Base-by-base conservation (phyloP, 2,329 filamentous ascomycete species). In the Peltaster fructicola region DNA sequence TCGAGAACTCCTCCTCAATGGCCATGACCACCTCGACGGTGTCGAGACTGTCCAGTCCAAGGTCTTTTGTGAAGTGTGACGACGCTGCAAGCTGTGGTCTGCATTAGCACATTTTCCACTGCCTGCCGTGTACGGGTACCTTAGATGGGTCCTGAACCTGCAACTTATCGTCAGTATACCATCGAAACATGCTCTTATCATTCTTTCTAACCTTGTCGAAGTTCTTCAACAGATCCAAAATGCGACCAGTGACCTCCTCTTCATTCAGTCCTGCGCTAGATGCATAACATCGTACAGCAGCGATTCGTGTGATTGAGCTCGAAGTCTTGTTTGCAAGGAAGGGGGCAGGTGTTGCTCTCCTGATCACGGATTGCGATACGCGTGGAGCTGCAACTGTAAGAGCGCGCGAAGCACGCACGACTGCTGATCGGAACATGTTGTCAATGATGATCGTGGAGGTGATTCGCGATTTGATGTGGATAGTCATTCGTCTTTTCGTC, bases 21-120 rank as follows among this genome's bases (percentile, higher is more conserved):
- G 88, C 88, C 88, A 98, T 98, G 45, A 98, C 88, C 40, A 98
- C 88, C 67, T 98, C 88, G 37, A 98, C 88, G 36, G 88, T 93
- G 56, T 98, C 88, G 56, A 98, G 69, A 60, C 78, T 90, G 64
- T 98, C 88, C 47, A 98, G 65, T 39, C 84, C 88, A 37, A 98
- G 77, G 59, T 98, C 85, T 56, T 93, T 95, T 51, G 81, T 68
- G 61, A 98, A 98, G 68, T 95, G 84, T 31, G 85, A 75, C 26
- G 62, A 65, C 36, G 69, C 59, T 47, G 73, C 80, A 52, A 98
- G 80, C 85, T 95, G 44, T 32, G 11, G 27, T 18, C 10, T 23
- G 8, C 15, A 15, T 9, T 17, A 20, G 20, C 10, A 15, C 15
- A 15, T 25, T 3, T 23, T 26, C 12, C 16, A 23, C 15, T 24